Percentiles rank a stretch among this genome's conserved stretches.
Conservation (phyloP, 2,329 filamentous ascomycete genomes). For the Botrytis fabae region DNA sequence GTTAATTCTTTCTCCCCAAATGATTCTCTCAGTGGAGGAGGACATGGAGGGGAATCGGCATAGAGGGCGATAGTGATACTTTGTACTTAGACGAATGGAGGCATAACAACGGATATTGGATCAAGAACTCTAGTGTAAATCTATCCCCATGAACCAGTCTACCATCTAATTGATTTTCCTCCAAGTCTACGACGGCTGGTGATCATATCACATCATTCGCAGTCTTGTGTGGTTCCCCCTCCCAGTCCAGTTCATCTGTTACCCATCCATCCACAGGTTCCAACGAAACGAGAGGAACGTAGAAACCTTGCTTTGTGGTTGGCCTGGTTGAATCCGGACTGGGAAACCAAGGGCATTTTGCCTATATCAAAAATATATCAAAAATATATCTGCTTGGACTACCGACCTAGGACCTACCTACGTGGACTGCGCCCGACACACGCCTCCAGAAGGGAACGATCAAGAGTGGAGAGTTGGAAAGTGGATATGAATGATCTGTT, state of each 20-base stretch:
- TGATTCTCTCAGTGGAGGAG: neutral
- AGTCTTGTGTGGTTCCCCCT: neutral
- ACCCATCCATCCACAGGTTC: neutral
- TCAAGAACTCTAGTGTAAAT: neutral
- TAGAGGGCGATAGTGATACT: neutral
- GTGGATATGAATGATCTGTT: neutral
- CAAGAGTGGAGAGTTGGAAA: neutral
- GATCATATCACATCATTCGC: neutral
- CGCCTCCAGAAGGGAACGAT: neutral
- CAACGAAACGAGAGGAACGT: neutral
- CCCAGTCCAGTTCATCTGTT: neutral
- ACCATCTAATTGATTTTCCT: neutral
- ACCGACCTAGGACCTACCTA: neutral
- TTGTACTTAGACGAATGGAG: neutral
- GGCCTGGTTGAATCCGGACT: neutral
- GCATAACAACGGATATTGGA: conserved; percentile 2
- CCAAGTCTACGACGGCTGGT: neutral
- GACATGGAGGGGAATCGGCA: neutral
- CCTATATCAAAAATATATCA: neutral
- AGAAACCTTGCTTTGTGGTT: neutral
- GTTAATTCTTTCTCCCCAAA: neutral
- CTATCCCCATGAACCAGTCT: neutral
- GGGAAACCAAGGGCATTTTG: neutral
- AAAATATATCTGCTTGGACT: neutral
- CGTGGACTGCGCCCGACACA: neutral